Evolutionary conservation across 2,329 filamentous ascomycete genomes (phyloP), one percentile per base, ranked within the genome.

Genomic region (Xylaria sp.): DNA sequence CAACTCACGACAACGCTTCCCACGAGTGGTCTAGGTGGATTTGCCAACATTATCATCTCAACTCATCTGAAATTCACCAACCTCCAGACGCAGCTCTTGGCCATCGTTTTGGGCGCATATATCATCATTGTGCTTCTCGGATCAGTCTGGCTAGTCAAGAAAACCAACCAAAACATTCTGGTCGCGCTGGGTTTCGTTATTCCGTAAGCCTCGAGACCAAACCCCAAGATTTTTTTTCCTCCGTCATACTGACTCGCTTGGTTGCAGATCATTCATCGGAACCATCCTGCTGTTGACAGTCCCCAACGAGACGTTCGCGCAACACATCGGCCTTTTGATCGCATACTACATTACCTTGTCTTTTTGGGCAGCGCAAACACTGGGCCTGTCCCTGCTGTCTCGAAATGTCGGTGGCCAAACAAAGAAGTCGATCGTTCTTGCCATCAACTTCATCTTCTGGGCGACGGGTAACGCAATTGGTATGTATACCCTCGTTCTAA

Each of bases 261-360:
- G n/a, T 11, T 11, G 1, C 60, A 88, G 85, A 17, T 90, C 88
- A 0, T 90, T 90, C 69, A 72, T 90, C 47, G 90, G 90, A 54
- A 92, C 89, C 1, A 87, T 90, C 54, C 83, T 91, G 38, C 83
- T 92, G 57, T 89, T 92, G 83, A 88, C 86, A 0, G 82, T 92
- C 7, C 74, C 83, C 21, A 87, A 88, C 66, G 79, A 81, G 6
- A 84, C 79, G 43, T 79, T 80, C 35, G 74, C 82, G 8, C 87
- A 85, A 37, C 83, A 89, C 74, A 81, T 88, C 27, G 90, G 90
- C 5, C 81, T 93, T 0, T 77, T 92, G 13, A 85, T 92, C 70
- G 85, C 82, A 70, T 93, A 92, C 80, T 93, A 92, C 77, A 88
- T 92, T 63, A 88, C 87, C 0, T 81, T 92, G 17, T 91, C 87